A percentile compares a stretch with the other conserved stretches of the same genome.
phyloP scores from a whole-genome alignment of 352 stramenopile genomes.

The Phytopythium helicoides region DNA sequence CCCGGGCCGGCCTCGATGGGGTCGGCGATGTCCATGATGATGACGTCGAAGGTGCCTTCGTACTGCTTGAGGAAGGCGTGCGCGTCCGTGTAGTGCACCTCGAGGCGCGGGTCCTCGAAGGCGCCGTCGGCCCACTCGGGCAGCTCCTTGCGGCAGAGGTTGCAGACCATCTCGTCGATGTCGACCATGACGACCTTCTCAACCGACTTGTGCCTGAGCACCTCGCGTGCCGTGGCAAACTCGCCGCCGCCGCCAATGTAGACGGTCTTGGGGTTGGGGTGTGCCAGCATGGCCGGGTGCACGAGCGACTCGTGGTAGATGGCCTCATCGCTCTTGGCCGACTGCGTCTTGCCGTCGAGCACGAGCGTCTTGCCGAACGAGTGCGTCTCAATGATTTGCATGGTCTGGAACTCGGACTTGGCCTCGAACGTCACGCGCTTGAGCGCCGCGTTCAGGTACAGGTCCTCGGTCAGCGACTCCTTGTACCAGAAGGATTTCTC shows the following conservation, averaged over 20 bases:
- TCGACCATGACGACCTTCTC: constrained; percentile 96
- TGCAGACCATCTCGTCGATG: constrained; percentile 92
- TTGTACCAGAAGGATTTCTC: constrained; percentile 81
- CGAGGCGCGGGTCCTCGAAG: constrained; percentile 89
- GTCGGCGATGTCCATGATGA: constrained; percentile 96
- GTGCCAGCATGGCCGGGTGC: constrained; percentile 90
- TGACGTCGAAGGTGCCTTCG: constrained; percentile 88
- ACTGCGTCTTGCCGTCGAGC: constrained; percentile 96
- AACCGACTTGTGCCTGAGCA: constrained; percentile 90
- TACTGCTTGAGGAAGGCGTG: constrained; percentile 88
- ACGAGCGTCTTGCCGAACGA: constrained; percentile 94
- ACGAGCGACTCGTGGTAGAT: constrained; percentile 96
- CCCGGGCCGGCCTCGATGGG: constrained; percentile 93
- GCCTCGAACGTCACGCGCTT: constrained; percentile 87
- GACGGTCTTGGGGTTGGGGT: constrained; percentile 84
- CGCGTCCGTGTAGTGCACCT: constrained; percentile 91
- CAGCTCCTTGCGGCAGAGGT: constrained; percentile 92
- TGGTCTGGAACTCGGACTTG: constrained; percentile 90
- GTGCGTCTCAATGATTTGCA: constrained; percentile 93
- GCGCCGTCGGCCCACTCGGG: constrained; percentile 91
- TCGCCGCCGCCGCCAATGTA: constrained; percentile 94
- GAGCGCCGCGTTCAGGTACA: constrained; percentile 87
- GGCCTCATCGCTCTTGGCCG: constrained; percentile 90
- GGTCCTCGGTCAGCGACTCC: constrained; percentile 88
- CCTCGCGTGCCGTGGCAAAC: constrained; percentile 91